Conservation (phyloP, 257 asterid species). For the Penstemon eatonii region DNA sequence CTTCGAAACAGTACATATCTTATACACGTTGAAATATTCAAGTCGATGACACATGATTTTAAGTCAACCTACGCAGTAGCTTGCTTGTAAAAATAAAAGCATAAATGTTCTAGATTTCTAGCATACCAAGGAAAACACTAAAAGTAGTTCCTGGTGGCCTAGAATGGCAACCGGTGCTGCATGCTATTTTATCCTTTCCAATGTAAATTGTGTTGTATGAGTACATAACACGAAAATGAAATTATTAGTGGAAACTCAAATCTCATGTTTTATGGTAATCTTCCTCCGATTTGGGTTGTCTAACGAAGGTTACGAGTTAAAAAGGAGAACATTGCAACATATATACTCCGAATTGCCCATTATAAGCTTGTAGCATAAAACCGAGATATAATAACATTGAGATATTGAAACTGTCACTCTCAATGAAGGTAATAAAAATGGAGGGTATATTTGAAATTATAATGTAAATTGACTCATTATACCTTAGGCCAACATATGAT, state of each 20-base stretch:
- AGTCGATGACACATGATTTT: not conserved
- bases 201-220: constrained; percentile 15
- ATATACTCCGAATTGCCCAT: not conserved
- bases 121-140: not conserved
- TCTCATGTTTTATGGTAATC: constrained; percentile 13
- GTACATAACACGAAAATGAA: constrained; percentile 15
- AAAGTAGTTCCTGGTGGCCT: not conserved
- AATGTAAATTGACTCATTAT: not conserved
- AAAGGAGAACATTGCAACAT: constrained; percentile 7
- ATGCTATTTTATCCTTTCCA: constrained; percentile 6
- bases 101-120: constrained; percentile 15
- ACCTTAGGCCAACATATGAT: not conserved
- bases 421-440: not conserved
- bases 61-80: constrained; percentile 8
- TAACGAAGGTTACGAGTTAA: constrained; percentile 1
- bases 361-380: constrained; percentile 8
- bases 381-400: constrained; percentile 14
- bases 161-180: not conserved
- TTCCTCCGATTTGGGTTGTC: constrained; percentile 22
- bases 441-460: constrained; percentile 1
- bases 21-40: not conserved
- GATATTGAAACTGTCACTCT: constrained; percentile 1
- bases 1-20: constrained; percentile 17
- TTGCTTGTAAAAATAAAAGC: constrained; percentile 16
- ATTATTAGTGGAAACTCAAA: constrained; percentile 15